phyloP scores from a whole-genome alignment of 2,329 filamentous ascomycete species.

The Colletotrichum spaethianum region DNA sequence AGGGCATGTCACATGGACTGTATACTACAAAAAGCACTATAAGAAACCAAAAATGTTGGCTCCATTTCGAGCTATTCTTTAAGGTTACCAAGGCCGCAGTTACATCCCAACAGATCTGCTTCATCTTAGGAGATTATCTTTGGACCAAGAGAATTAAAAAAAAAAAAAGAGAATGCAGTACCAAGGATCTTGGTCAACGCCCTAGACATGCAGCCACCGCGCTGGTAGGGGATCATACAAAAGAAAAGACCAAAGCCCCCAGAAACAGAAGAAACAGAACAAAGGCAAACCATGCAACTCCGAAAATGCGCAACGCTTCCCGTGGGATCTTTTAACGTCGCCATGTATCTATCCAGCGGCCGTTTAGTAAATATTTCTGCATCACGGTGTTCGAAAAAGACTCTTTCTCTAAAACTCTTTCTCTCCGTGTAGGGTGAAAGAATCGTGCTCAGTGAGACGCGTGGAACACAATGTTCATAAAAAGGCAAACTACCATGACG shows the following conservation, averaged over 20 bases:
- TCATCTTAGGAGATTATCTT: background rate
- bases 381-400: constrained; percentile 16
- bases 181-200: constrained; percentile 13
- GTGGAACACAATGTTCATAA: constrained; percentile 87
- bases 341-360: constrained; percentile 25
- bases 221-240: constrained; percentile 16
- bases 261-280: background rate
- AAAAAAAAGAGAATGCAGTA: background rate
- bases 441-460: constrained; percentile 66
- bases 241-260: background rate
- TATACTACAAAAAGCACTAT: constrained; percentile 19
- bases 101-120: background rate
- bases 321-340: constrained; percentile 8
- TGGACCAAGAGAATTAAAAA: background rate
- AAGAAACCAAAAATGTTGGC: constrained; percentile 22
- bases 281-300: constrained; percentile 21
- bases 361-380: constrained; percentile 14
- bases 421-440: background rate
- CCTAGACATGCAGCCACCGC: constrained; percentile 25
- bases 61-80: constrained; percentile 19
- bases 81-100: background rate
- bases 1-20: constrained; percentile 1
- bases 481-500: constrained; percentile 91
- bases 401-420: constrained; percentile 19
- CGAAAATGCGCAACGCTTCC: constrained; percentile 22